phyloP scores from a whole-genome alignment of 2,329 filamentous ascomycete species.

The Leptographium procerum region DNA sequence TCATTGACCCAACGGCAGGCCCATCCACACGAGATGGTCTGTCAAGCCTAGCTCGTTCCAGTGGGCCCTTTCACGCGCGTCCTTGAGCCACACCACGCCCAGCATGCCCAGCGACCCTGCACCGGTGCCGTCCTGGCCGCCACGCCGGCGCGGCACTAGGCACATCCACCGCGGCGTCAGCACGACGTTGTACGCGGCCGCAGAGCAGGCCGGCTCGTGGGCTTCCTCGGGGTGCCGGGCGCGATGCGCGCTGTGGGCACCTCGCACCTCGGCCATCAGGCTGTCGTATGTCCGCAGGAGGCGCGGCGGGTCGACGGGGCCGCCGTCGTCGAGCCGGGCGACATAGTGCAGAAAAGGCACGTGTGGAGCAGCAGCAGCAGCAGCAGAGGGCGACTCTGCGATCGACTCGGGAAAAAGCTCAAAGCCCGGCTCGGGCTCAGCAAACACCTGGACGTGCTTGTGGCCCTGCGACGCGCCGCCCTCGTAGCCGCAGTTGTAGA shows the following conservation, averaged over 20 bases:
- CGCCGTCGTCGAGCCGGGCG: conserved; percentile 5
- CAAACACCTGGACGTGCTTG: conserved; percentile 32
- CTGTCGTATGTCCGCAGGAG: conserved; percentile 12
- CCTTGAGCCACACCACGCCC: conserved; percentile 20
- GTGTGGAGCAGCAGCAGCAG: conserved; percentile 5
- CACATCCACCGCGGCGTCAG: conserved; percentile 21
- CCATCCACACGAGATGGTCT: conserved; percentile 14
- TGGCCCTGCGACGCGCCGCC: conserved; percentile 30
- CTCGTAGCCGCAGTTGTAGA: conserved; percentile 33
- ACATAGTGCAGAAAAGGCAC: conserved; percentile 15
- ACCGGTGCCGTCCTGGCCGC: conserved; percentile 15
- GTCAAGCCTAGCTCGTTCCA: conserved; percentile 17
- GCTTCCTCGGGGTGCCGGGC: conserved; percentile 2
- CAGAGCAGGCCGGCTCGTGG: neutral
- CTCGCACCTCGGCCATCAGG: conserved; percentile 9
- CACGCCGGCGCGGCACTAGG: conserved; percentile 21
- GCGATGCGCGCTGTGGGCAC: conserved; percentile 10
- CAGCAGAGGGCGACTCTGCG: neutral
- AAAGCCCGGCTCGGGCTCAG: conserved; percentile 17
- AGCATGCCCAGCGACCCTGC: conserved; percentile 24
- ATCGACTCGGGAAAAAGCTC: conserved; percentile 14
- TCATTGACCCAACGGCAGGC: conserved; percentile 6
- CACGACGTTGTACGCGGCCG: conserved; percentile 21
- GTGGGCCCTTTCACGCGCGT: conserved; percentile 14
- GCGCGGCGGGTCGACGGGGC: conserved; percentile 1